These are phyloP conservation scores for Aspergillus phoenicis DNA, from an alignment of 2,329 filamentous ascomycete species.

Conservation along the genomic window DNA sequence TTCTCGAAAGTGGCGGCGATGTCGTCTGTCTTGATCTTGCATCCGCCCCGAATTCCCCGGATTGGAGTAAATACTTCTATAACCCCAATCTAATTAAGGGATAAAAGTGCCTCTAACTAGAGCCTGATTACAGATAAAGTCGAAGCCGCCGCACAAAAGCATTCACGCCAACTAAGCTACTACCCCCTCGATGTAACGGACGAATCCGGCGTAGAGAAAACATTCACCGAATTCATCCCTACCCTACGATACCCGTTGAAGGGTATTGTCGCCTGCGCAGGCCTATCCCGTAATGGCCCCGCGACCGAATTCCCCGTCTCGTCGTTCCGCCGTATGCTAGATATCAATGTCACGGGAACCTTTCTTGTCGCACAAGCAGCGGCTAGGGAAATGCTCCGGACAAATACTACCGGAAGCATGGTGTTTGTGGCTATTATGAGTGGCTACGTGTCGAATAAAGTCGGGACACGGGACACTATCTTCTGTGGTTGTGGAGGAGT, in stretches of 20 bases:
- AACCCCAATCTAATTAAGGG: not conserved
- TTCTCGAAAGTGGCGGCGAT: slow-evolving; percentile 39
- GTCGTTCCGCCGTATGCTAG: slow-evolving; percentile 21
- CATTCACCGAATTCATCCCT: slow-evolving; percentile 24
- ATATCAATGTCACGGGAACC: slow-evolving; percentile 30
- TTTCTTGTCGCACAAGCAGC: slow-evolving; percentile 23
- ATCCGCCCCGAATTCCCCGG: slow-evolving; percentile 10
- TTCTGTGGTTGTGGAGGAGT: too few species aligned
- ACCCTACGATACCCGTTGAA: slow-evolving; percentile 29
- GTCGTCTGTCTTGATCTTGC: slow-evolving; percentile 36
- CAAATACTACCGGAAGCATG: slow-evolving; percentile 15
- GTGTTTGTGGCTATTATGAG: slow-evolving; percentile 28
- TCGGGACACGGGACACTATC: not conserved
- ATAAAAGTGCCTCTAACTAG: not conserved
- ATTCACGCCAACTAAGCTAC: slow-evolving; percentile 20
- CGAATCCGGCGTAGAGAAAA: slow-evolving; percentile 15
- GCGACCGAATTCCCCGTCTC: slow-evolving; percentile 29
- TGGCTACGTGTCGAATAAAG: slow-evolving; percentile 23
- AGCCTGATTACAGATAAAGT: slow-evolving; percentile 4
- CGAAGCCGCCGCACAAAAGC: slow-evolving; percentile 8
- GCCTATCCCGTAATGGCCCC: slow-evolving; percentile 29
- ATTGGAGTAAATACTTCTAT: slow-evolving; percentile 10
- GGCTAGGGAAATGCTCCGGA: slow-evolving; percentile 14
- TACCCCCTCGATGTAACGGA: slow-evolving; percentile 27
- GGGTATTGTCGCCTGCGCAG: slow-evolving; percentile 38